Base-by-base conservation (phyloP, 495 filamentous ascomycete genomes). In the Xanthoparmelia taractica region DNA sequence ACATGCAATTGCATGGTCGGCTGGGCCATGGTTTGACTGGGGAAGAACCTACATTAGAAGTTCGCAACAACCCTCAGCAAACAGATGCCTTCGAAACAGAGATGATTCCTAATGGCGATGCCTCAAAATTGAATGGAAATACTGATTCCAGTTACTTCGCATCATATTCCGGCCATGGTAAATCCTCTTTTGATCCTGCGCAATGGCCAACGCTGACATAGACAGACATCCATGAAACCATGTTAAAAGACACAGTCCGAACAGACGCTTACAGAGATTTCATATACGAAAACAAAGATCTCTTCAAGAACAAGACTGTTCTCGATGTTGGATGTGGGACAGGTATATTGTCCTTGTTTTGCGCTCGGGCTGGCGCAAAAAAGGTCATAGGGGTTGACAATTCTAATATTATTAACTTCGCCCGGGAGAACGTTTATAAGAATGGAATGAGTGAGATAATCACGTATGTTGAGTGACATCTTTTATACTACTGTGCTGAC, bases 291-390 rank as follows among this genome's bases (percentile, higher is more conserved):
- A 92, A 96, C 77, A 92, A 95, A 78, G 82, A 92, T 67, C 75
- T 97, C 8, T 96, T 97, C 76, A 86, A 88, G 74, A 88, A 87
- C 72, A 95, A 95, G 78, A 82, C 90, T 57, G 90, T 97, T 37
- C 83, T 97, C 47, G 92, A 97, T 73, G 90, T 97, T 50, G 92
- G 92, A 58, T 96, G 92, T 71, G 92, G 92, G 59, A 96, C 92
- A 15, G 89, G 88, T 33, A 96, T 97, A 67, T 81, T 97, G 63
- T 95, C 90, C 67, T 91, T 97, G 87, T 96, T 97, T 74, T 94
- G 92, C 61, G 92, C 89, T 52, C 85, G 85, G 72, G 92, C 92
- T 52, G 92, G 93, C 66, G 92, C 92, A 17, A 88, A 88, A 74
- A 88, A 87, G 72, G 92, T 97, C 54, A 90, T 94, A 69, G 89